phyloP scores from a whole-genome alignment of 176 grass and related monocot species.

The Carex myosuroides region DNA sequence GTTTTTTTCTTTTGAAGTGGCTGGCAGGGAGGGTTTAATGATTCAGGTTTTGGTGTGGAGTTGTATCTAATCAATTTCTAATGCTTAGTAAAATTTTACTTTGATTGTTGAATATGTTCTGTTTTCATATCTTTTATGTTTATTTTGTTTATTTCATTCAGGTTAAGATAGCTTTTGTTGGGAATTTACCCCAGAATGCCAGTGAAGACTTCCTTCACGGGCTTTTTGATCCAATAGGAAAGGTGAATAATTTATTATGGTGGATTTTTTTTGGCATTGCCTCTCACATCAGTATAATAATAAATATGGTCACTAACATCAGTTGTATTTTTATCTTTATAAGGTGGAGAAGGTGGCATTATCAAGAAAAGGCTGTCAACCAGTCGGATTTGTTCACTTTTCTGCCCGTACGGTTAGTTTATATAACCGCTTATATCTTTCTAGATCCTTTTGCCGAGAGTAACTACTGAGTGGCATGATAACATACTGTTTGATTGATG shows the following conservation, averaged over 20 bases:
- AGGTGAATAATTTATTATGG: conserved; percentile 36
- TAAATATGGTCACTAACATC: neutral
- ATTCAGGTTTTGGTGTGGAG: neutral
- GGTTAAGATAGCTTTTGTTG: conserved; percentile 75
- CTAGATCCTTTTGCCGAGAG: conserved; percentile 6
- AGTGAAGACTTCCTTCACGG: conserved; percentile 52
- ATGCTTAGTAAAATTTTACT: neutral
- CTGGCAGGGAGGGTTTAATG: neutral
- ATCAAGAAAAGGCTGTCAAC: conserved; percentile 58
- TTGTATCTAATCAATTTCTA: neutral
- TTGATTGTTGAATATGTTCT: conserved; percentile 12
- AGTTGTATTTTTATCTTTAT: conserved; percentile 20
- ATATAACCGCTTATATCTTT: neutral
- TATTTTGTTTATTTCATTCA: conserved; percentile 22
- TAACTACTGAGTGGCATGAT: conserved; percentile 12
- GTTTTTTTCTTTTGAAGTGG: no score
- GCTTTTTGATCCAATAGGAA: conserved; percentile 63
- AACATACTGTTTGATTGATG: neutral
- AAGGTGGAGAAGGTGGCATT: conserved; percentile 55
- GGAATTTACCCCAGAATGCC: conserved; percentile 59
- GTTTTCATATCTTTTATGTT: conserved; percentile 14
- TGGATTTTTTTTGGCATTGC: neutral
- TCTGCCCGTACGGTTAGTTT: conserved; percentile 47
- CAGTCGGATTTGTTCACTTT: conserved; percentile 82
- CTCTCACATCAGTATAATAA: neutral